These are phyloP conservation scores for Akebia trifoliata DNA, from an alignment of 164 flowering plant species.

Conservation along the genomic window DNA sequence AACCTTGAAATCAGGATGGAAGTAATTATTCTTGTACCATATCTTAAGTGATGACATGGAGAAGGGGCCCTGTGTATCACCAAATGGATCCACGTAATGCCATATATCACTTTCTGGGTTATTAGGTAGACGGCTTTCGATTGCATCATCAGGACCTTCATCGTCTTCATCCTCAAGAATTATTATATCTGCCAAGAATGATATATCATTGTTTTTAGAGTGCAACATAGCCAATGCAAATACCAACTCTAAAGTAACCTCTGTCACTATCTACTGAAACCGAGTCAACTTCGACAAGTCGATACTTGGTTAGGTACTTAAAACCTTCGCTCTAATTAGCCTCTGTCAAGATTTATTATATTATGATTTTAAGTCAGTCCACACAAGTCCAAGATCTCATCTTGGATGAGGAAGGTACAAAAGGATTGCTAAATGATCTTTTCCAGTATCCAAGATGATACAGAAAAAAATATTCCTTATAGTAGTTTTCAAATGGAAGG, in stretches of 20 bases:
- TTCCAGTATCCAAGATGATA: background rate
- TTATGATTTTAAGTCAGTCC: background rate
- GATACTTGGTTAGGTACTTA: background rate
- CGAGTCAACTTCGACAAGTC: background rate
- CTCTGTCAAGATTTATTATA: background rate
- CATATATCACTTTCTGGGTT: conserved; percentile 17
- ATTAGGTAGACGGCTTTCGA: background rate
- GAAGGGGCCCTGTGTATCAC: conserved; percentile 29
- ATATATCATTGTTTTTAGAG: background rate
- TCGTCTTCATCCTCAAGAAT: conserved; percentile 10
- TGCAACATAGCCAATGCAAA: background rate
- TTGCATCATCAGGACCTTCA: background rate
- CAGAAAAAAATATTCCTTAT: background rate
- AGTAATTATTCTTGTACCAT: conserved; percentile 22
- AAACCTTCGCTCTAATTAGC: too few relatives aligned
- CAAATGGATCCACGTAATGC: conserved; percentile 30
- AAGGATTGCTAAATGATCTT: background rate
- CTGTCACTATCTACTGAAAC: background rate
- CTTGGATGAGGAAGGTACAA: background rate
- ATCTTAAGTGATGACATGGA: conserved; percentile 18
- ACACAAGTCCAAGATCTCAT: background rate
- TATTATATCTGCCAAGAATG: background rate
- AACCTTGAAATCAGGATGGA: conserved; percentile 22
- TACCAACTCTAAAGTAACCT: background rate
- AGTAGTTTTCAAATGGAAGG: too few relatives aligned